Evolutionary conservation across 2,329 filamentous ascomycete genomes (phyloP).

Genomic region (Colletotrichum sp.): DNA sequence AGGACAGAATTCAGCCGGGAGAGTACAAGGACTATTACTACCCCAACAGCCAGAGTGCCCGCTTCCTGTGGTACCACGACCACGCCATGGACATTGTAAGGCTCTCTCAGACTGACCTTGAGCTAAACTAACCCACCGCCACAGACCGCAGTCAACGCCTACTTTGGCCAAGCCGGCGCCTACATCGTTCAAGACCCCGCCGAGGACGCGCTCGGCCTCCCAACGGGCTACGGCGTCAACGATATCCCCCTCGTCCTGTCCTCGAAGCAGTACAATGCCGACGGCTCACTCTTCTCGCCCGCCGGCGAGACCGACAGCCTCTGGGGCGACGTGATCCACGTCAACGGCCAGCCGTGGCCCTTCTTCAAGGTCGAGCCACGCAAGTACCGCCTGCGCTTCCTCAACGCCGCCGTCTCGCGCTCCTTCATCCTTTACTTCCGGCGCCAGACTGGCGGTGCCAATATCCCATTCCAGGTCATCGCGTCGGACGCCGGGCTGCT

Average conservation of each 20-base stretch:
- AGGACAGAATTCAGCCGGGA: conserved; percentile 53
- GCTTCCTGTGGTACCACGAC: conserved; percentile 65
- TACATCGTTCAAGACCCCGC: conserved; percentile 58
- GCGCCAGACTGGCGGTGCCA: conserved; percentile 31
- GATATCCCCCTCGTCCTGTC: conserved; percentile 57
- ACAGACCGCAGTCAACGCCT: conserved; percentile 58
- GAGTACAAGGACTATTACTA: conserved; percentile 69
- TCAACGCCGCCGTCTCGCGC: conserved; percentile 54
- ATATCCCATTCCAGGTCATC: conserved; percentile 56
- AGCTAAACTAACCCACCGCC: accelerated
- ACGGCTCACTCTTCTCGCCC: conserved; percentile 54
- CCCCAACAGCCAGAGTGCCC: conserved; percentile 57
- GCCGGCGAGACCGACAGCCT: conserved; percentile 49
- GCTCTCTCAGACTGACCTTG: accelerated
- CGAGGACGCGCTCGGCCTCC: conserved; percentile 54
- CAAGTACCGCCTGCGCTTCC: conserved; percentile 63
- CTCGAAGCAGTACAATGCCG: conserved; percentile 55
- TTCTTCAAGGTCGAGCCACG: conserved; percentile 62
- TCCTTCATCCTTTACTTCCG: conserved; percentile 54
- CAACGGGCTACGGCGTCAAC: conserved; percentile 52
- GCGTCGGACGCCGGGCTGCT: conserved; percentile 60
- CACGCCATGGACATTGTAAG: conserved; percentile 40
- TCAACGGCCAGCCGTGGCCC: conserved; percentile 66
- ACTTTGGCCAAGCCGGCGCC: conserved; percentile 60
- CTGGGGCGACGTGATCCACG: conserved; percentile 63